Conservation (phyloP, 306 rosid species). For the Pyrus betulifolia region DNA sequence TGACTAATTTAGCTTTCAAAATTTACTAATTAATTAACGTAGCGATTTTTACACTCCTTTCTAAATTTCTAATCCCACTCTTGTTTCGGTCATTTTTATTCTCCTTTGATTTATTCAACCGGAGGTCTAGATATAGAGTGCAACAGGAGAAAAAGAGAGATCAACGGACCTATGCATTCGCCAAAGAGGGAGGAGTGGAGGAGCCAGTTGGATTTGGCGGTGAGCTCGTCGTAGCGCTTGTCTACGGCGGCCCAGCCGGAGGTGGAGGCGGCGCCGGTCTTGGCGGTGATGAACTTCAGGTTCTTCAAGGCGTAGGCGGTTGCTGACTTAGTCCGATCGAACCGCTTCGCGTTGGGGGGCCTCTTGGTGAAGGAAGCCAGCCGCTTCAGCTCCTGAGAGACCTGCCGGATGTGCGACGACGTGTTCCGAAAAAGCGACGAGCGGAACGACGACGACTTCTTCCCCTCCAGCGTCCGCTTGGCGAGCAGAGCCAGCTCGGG, state of each 20-base stretch:
- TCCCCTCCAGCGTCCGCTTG: constrained; percentile 28
- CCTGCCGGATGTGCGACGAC: constrained; percentile 33
- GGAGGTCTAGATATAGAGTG: not conserved
- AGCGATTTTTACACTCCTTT: too few relatives aligned
- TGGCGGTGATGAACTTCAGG: constrained; percentile 43
- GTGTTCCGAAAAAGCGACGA: constrained; percentile 29
- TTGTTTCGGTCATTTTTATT: not conserved
- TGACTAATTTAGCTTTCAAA: not conserved
- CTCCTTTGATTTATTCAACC: not conserved
- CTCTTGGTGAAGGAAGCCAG: constrained; percentile 30
- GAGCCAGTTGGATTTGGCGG: constrained; percentile 34
- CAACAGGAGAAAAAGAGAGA: not conserved
- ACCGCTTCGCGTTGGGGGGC: constrained; percentile 8
- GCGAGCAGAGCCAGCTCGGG: constrained; percentile 41
- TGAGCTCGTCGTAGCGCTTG: constrained; percentile 36
- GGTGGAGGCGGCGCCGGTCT: constrained; percentile 15
- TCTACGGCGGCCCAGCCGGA: constrained; percentile 40
- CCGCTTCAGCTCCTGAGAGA: constrained; percentile 51
- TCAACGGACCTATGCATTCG: constrained; percentile 38
- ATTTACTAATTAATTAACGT: too few relatives aligned
- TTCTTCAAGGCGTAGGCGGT: constrained; percentile 46
- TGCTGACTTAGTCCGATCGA: constrained; percentile 43
- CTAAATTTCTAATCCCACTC: not conserved
- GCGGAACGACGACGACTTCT: constrained; percentile 34
- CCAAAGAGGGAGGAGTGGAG: constrained; percentile 45